Percentiles rank a stretch among this genome's conserved stretches.
Conservation (phyloP, 306 rosid species). For the Cucurbita ficifolia region DNA sequence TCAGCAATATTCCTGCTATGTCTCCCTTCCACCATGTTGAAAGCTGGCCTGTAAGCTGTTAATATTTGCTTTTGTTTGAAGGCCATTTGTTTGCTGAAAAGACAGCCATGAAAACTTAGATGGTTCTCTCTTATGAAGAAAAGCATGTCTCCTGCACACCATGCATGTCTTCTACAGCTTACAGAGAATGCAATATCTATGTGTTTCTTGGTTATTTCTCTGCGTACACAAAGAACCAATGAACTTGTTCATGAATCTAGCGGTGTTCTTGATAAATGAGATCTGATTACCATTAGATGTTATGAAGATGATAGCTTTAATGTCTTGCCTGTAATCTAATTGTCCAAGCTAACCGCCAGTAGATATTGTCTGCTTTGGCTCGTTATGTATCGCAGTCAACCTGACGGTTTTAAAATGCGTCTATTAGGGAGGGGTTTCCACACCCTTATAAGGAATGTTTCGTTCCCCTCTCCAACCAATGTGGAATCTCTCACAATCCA, state of each 20-base stretch:
- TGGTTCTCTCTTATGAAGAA: neutral
- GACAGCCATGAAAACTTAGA: neutral
- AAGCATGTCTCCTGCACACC: neutral
- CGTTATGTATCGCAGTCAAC: too few relatives aligned
- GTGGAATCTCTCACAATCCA: too few relatives aligned
- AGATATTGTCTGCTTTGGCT: too few relatives aligned
- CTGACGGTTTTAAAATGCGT: too few relatives aligned
- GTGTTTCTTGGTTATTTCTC: neutral
- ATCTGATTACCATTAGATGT: neutral
- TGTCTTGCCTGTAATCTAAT: neutral
- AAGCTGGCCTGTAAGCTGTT: neutral
- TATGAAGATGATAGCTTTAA: neutral
- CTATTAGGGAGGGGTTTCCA: too few relatives aligned
- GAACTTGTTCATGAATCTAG: neutral
- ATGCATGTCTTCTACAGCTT: neutral
- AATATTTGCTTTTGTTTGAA: neutral
- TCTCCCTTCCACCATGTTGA: slow-evolving; percentile 11
- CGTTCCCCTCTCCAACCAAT: too few relatives aligned
- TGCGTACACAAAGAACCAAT: neutral
- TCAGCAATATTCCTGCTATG: slow-evolving; percentile 12
- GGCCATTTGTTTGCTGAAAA: neutral
- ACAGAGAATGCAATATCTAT: neutral
- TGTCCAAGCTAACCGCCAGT: too few relatives aligned
- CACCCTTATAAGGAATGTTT: too few relatives aligned
- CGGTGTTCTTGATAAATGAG: neutral